Evolutionary conservation across 2,329 filamentous ascomycete species (phyloP).

Genomic region (Colletotrichum abscissum): DNA sequence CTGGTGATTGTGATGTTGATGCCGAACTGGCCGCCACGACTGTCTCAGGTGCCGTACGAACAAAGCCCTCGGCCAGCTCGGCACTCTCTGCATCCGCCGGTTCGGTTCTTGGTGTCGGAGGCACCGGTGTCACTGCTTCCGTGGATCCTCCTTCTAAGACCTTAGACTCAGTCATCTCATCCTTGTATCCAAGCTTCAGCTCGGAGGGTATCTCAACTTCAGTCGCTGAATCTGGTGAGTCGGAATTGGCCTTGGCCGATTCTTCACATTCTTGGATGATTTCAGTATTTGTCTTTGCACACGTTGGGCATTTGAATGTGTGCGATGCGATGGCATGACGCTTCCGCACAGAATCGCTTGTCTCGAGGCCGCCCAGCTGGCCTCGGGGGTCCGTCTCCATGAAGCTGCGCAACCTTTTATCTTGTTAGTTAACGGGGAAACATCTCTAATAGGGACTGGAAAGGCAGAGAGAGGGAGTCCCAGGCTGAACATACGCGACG

Average conservation of each 20-base stretch:
- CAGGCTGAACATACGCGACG: conserved; percentile 58
- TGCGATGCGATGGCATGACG: conserved; percentile 76
- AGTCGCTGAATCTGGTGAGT: conserved; percentile 42
- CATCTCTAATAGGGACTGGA: not conserved
- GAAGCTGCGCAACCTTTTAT: conserved; percentile 76
- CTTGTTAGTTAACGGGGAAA: not conserved
- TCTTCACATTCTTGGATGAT: conserved; percentile 79
- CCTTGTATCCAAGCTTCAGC: conserved; percentile 76
- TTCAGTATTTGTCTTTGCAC: conserved; percentile 77
- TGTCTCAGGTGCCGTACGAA: conserved; percentile 56
- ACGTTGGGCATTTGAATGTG: conserved; percentile 76
- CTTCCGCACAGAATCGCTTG: conserved; percentile 73
- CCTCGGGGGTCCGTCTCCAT: conserved; percentile 93
- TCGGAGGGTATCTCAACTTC: conserved; percentile 65
- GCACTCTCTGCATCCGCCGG: conserved; percentile 55
- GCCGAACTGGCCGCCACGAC: not conserved
- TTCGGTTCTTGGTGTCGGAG: conserved; percentile 8
- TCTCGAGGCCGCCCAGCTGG: conserved; percentile 90
- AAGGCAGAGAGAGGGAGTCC: not conserved
- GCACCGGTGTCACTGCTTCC: not conserved
- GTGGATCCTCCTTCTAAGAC: not conserved
- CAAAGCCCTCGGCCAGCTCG: conserved; percentile 68
- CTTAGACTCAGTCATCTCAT: conserved; percentile 68
- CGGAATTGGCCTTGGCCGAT: conserved; percentile 54
- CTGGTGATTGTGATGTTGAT: not conserved